Evolutionary conservation across 2,329 filamentous ascomycete species (phyloP).

Genomic region (Colletotrichum kahawae): DNA sequence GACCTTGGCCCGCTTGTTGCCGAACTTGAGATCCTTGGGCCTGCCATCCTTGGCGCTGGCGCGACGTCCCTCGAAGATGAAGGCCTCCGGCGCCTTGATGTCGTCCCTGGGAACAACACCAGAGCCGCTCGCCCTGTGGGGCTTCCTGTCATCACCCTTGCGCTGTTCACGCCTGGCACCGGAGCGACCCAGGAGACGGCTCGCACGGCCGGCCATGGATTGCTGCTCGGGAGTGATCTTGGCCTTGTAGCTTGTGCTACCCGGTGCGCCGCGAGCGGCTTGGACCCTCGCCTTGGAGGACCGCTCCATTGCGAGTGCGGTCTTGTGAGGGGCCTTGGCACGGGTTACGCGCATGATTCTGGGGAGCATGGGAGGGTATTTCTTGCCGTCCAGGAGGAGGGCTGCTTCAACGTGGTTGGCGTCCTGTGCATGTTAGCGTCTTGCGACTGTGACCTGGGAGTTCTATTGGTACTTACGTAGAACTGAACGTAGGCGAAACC

Average conservation of each 20-base stretch:
- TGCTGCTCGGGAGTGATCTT: constrained; percentile 74
- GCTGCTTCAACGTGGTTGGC: constrained; percentile 90
- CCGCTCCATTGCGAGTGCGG: constrained; percentile 54
- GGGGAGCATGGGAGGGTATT: constrained; percentile 92
- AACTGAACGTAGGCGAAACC: constrained; percentile 99
- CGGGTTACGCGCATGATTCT: constrained; percentile 84
- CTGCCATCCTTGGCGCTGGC: constrained; percentile 71
- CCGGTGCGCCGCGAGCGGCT: constrained; percentile 24
- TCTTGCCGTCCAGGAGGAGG: constrained; percentile 86
- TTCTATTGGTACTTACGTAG: constrained; percentile 54
- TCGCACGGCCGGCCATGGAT: constrained; percentile 74
- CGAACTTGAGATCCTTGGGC: constrained; percentile 65
- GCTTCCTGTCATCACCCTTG: constrained; percentile 27
- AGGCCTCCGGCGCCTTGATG: constrained; percentile 67
- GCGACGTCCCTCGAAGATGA: constrained; percentile 83
- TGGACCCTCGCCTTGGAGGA: constrained; percentile 45
- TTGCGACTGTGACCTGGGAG: not conserved
- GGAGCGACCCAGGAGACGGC: constrained; percentile 75
- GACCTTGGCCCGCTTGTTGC: constrained; percentile 55
- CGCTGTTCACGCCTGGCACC: constrained; percentile 55
- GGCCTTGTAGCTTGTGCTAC: constrained; percentile 64
- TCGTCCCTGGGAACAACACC: constrained; percentile 26
- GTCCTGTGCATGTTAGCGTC: constrained; percentile 54
- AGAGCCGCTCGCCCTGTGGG: constrained; percentile 23
- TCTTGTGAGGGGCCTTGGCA: constrained; percentile 76